phyloP scores from a whole-genome alignment of 805 yeast genomes.

The Saturnispora saitoi region DNA sequence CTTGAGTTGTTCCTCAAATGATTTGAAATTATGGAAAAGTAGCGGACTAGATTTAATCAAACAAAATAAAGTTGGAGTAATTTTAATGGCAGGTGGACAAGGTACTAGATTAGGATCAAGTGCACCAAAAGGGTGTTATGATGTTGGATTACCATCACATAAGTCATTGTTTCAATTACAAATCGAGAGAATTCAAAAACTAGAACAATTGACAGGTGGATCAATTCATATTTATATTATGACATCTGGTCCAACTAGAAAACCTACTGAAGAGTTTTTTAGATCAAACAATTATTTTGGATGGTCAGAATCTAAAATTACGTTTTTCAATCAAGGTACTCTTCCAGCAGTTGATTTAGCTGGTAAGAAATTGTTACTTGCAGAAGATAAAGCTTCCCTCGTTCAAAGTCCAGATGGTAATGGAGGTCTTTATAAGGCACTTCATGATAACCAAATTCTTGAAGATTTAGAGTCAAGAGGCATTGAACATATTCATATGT shows the following conservation, averaged over 20 bases:
- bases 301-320: constrained; percentile 46
- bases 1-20: constrained; percentile 25
- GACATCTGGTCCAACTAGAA: constrained; percentile 88
- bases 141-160: constrained; percentile 75
- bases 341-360: constrained; percentile 75
- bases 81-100: constrained; percentile 97
- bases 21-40: constrained; percentile 24
- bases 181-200: constrained; percentile 68
- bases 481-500: constrained; percentile 87
- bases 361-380: constrained; percentile 56
- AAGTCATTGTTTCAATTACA: constrained; percentile 87
- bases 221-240: constrained; percentile 78
- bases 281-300: constrained; percentile 61
- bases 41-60: constrained; percentile 63
- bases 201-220: constrained; percentile 48
- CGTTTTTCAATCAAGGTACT: constrained; percentile 90
- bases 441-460: constrained; percentile 52
- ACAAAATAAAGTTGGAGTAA: constrained; percentile 72
- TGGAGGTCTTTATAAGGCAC: constrained; percentile 91
- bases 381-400: constrained; percentile 45
- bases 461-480: constrained; percentile 60
- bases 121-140: constrained; percentile 89
- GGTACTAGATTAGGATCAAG: constrained; percentile 91
- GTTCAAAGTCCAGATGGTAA: constrained; percentile 96
- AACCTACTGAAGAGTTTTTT: constrained; percentile 67